These are phyloP conservation scores for Yarrowia osloensis DNA, from an alignment of 805 yeast species.

Conservation along the genomic window DNA sequence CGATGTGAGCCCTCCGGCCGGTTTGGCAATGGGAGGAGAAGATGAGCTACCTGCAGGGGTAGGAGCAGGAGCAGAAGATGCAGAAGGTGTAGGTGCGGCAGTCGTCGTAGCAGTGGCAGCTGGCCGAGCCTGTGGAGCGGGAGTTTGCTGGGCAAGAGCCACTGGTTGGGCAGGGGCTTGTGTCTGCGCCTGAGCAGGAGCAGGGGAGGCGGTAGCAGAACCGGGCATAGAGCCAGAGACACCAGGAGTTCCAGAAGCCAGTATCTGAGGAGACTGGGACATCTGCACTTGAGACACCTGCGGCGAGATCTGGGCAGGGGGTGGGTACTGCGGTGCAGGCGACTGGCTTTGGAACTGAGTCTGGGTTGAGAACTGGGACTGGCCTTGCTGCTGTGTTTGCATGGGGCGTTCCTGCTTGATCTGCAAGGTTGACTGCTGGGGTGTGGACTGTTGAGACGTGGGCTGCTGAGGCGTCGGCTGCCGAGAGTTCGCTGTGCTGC, in stretches of 20 bases:
- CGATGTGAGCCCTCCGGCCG: constrained; percentile 7
- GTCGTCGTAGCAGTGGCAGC: background rate
- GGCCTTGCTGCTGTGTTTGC: constrained; percentile 28
- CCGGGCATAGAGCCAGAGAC: constrained; percentile 8
- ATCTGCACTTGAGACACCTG: background rate
- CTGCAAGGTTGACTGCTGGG: constrained; percentile 23
- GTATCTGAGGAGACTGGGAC: constrained; percentile 9
- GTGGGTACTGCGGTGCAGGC: constrained; percentile 13
- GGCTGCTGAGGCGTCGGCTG: constrained; percentile 18
- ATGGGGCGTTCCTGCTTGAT: constrained; percentile 16
- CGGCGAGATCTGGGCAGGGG: constrained; percentile 7
- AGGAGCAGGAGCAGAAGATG: constrained; percentile 7
- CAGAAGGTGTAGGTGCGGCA: background rate
- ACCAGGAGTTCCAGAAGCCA: background rate
- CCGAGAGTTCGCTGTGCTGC: background rate
- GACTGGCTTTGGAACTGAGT: constrained; percentile 12
- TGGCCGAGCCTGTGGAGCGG: background rate
- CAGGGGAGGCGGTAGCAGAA: background rate
- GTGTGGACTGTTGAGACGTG: background rate
- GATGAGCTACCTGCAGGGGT: constrained; percentile 17
- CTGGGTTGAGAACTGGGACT: constrained; percentile 19
- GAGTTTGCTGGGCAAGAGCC: background rate
- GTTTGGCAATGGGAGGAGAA: constrained; percentile 6
- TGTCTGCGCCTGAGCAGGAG: background rate
- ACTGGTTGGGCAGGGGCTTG: background rate